Conservation (phyloP, 225 moss, liverwort and hornwort genomes). For the Neckera pumila region DNA sequence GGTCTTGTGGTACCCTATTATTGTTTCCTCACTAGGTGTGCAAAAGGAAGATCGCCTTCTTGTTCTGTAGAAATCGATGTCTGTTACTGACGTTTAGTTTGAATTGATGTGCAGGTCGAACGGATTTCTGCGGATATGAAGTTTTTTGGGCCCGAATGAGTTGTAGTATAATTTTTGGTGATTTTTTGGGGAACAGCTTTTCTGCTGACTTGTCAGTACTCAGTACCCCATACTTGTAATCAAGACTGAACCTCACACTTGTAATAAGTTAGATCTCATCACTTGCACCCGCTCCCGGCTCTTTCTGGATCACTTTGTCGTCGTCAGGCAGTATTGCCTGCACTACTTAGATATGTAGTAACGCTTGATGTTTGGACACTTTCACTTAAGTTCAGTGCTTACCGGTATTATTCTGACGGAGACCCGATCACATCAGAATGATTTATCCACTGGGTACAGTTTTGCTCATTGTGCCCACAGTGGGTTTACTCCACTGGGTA, state of each 20-base stretch:
- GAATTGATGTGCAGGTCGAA: background rate
- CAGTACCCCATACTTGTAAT: background rate
- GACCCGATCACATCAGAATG: background rate
- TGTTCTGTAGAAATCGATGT: background rate
- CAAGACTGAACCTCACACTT: background rate
- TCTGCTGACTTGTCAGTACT: background rate
- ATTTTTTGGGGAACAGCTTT: constrained; percentile 2
- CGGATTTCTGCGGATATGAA: background rate
- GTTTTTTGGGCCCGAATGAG: background rate
- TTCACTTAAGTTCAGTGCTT: background rate
- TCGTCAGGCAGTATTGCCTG: background rate
- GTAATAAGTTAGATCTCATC: background rate
- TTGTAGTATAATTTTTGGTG: constrained; percentile 9
- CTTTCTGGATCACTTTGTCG: background rate
- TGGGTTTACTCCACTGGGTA: too few relatives aligned
- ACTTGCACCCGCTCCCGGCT: background rate
- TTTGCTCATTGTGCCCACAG: too few relatives aligned
- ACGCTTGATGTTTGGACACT: background rate
- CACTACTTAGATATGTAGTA: background rate
- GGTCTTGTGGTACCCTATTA: background rate
- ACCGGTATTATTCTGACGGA: background rate
- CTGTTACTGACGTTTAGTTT: background rate
- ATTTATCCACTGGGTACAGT: background rate
- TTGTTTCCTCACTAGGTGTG: background rate
- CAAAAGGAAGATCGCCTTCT: background rate